Evolutionary conservation across 2,329 filamentous ascomycete species (phyloP).

Genomic region (Periconia macrospinosa): DNA sequence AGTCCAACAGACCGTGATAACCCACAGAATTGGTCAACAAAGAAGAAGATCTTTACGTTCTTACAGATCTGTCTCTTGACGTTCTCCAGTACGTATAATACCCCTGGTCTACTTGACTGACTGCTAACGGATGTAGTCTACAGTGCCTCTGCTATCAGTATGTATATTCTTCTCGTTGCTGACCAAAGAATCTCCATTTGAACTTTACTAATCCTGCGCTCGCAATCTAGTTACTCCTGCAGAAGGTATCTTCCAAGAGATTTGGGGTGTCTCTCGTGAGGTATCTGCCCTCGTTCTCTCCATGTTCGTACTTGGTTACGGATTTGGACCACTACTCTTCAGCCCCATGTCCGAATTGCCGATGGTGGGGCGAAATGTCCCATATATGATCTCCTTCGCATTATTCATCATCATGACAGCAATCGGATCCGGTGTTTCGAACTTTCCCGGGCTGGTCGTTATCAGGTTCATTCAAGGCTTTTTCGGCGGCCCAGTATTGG

Average conservation of each 20-base stretch:
- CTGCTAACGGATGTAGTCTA: too few species aligned
- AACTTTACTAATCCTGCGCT: slow-evolving; percentile 56
- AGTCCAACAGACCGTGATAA: slow-evolving; percentile 18
- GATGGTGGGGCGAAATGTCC: slow-evolving; percentile 63
- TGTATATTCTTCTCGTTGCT: too few species aligned
- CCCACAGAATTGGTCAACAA: slow-evolving; percentile 30
- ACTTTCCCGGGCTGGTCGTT: slow-evolving; percentile 63
- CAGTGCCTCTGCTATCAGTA: too few species aligned
- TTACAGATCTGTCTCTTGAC: slow-evolving; percentile 3
- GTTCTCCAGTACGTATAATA: neutral
- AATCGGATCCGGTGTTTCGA: slow-evolving; percentile 61
- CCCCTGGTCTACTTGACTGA: too few species aligned
- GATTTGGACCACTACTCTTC: slow-evolving; percentile 54
- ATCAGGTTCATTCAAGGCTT: slow-evolving; percentile 32
- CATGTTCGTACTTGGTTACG: slow-evolving; percentile 75
- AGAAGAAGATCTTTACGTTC: slow-evolving; percentile 29
- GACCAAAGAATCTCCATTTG: slow-evolving; percentile 33
- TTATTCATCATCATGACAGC: slow-evolving; percentile 67
- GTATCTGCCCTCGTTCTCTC: slow-evolving; percentile 77
- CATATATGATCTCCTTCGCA: slow-evolving; percentile 66
- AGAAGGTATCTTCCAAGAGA: slow-evolving; percentile 3
- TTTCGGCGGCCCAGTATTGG: slow-evolving; percentile 24
- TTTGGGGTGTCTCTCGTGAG: slow-evolving; percentile 46
- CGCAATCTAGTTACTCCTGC: slow-evolving; percentile 45
- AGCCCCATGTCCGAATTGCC: slow-evolving; percentile 58